phyloP scores from a whole-genome alignment of 2,329 filamentous ascomycete species.

The Helicocarpus griseus region DNA sequence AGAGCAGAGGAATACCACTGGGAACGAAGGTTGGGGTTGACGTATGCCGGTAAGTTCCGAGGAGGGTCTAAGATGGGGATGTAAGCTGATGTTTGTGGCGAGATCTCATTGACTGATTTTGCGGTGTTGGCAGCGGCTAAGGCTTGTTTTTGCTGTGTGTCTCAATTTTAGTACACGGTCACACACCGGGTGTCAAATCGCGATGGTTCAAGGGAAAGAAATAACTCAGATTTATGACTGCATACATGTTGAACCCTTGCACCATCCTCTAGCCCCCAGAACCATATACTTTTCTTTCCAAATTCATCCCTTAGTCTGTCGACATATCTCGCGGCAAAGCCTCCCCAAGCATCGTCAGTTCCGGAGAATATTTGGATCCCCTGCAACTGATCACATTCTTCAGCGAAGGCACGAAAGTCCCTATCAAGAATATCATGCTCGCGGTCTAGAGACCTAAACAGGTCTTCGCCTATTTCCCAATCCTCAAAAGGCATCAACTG shows the following conservation, averaged over 20 bases:
- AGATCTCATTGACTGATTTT: constrained; percentile 58
- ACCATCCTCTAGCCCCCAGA: constrained; percentile 69
- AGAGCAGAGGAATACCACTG: constrained; percentile 74
- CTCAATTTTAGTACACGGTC: background rate
- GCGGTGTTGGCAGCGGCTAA: constrained; percentile 64
- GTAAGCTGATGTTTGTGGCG: constrained; percentile 63
- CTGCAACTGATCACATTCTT: constrained; percentile 90
- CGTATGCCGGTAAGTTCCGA: constrained; percentile 43
- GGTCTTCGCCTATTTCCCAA: constrained; percentile 61
- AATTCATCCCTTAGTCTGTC: constrained; percentile 81
- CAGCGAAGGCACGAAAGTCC: constrained; percentile 78
- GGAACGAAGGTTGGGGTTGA: constrained; percentile 54
- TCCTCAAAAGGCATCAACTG: constrained; percentile 72
- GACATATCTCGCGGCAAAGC: constrained; percentile 62
- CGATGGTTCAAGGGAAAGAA: background rate
- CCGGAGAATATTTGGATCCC: constrained; percentile 68
- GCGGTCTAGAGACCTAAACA: constrained; percentile 63
- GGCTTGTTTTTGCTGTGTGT: constrained; percentile 44
- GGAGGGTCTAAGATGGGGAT: constrained; percentile 63
- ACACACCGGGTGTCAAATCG: constrained; percentile 8
- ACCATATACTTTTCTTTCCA: constrained; percentile 76
- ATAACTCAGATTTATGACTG: constrained; percentile 4
- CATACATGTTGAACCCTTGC: constrained; percentile 46
- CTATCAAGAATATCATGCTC: constrained; percentile 82
- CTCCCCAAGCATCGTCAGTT: constrained; percentile 71